Base-by-base conservation (phyloP, 139 green algal genomes). In the Chlorella sp. region DNA sequence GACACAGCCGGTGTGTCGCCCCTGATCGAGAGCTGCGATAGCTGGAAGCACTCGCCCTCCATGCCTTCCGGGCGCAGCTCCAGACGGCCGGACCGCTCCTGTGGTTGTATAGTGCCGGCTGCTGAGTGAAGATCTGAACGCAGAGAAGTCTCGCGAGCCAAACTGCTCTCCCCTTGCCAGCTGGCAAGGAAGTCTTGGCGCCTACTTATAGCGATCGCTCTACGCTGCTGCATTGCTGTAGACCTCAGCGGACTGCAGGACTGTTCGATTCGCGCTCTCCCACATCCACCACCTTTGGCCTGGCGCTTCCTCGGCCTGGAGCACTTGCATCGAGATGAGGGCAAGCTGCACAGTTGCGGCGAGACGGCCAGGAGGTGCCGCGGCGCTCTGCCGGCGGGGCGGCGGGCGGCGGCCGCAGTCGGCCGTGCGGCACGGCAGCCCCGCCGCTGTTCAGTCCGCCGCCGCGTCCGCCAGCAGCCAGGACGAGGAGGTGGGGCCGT, bases 11-110 rank as follows among this genome's bases (percentile, higher is more conserved):
- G 69, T 75, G 38, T 53, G 51, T 36, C 66, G 53, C 14, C 53
- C 36, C 40, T 75, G 38, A n/a, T n/a, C 69, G 38, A 75, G 14
- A 38, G 69, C 41, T 65, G 53, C 15, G 69, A 67, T 15, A 75
- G 69, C 15, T 55, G 41, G 27, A 75, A 40, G 7, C 65, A 67
- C 53, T 75, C 69, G 5, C 65, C 7, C n/a, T 75, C 69, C 15
- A 75, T 21, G 19, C 38, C 42, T 21, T 33, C 5, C 15, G 40
- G 35, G 27, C 50, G 69, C 12, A 67, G 69, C 50, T 65, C 53
- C 69, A 75, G 27, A 29, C 38, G 15, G 4, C 33, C 42, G 17
- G 62, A 8, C 27, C 23, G 40, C 40, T 29, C 40, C 62, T 35
- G 62, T 25, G 38, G 35, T 51, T 5, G 14, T 36, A 31, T 23